Base-by-base conservation (phyloP, 2,329 filamentous ascomycete species). In the Fusarium buharicum region DNA sequence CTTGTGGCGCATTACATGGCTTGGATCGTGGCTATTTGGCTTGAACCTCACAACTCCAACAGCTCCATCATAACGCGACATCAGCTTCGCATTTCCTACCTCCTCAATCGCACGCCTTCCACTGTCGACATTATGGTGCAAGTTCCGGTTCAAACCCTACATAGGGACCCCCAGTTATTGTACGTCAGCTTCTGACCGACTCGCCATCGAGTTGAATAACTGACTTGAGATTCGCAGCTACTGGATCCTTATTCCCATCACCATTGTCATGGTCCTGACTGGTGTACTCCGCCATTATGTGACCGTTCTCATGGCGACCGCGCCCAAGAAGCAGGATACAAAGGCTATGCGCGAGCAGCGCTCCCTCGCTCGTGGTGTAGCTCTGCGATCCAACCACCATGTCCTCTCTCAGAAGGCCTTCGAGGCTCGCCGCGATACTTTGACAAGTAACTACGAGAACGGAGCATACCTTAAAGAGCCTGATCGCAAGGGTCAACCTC, bases 241-340 rank as follows among this genome's bases (percentile, higher is more conserved):
- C 84, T 99, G 95, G 95, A 99, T 99, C 78, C 84, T 99, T 59
- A 89, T 97, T 64, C 95, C 95, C 62, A 99, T 99, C 77, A 97
- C 94, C 41, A 84, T 97, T 71, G 95, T 99, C 74, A 99, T 99
- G 96, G 89, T 99, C 66, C 80, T 99, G 63, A 99, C 95, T 14
- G 95, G 95, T 72, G 88, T 99, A 54, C 88, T 99, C 55, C 93
- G 95, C 68, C 95, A 99, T 81, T 99, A 98, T 77, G 93, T 92
- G 50, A 92, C 91, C 57, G 90, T 96, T n/a, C 86, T 99, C 55
- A 91, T 99, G 79, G 88, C 92, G 71, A 86, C 86, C 1, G 81
- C 90, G 6, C 93, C 95, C 14, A 98, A 98, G 81, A 90, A 90
- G 73, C 85, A 90, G 76, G 86, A 92, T 37, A 84, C 89, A 48